These are phyloP conservation scores for Capsicum rhomboideum DNA, from an alignment of 257 asterid genomes.

Conservation along the genomic window DNA sequence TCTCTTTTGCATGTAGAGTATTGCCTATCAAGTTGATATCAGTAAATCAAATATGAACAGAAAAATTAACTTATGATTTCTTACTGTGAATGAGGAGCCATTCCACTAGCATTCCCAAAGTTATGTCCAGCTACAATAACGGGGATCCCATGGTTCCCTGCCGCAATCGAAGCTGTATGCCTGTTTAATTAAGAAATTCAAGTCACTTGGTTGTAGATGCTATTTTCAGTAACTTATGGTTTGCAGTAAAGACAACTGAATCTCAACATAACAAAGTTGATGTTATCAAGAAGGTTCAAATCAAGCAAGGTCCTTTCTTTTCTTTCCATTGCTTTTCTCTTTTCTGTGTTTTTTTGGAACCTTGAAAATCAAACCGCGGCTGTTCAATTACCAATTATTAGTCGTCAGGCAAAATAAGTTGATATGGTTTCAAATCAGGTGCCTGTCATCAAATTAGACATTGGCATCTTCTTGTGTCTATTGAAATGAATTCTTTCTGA, in stretches of 20 bases:
- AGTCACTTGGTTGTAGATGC: neutral
- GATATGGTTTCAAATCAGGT: neutral
- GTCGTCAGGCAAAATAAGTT: neutral
- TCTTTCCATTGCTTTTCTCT: neutral
- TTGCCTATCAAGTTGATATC: neutral
- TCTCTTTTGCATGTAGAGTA: neutral
- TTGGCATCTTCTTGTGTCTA: neutral
- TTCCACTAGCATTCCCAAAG: slow-evolving; percentile 99
- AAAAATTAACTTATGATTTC: slow-evolving; percentile 13
- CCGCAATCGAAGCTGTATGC: slow-evolving; percentile 94
- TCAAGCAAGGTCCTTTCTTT: neutral
- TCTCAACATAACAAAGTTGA: neutral
- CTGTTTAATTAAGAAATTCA: slow-evolving; percentile 24
- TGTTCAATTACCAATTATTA: neutral
- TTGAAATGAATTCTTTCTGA: neutral
- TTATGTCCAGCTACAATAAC: slow-evolving; percentile 86
- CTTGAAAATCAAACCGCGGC: neutral
- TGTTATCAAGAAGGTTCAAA: neutral
- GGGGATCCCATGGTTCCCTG: slow-evolving; percentile 90
- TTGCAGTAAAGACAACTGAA: neutral
- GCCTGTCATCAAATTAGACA: neutral
- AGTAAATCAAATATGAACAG: neutral
- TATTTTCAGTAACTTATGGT: neutral
- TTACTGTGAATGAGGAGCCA: slow-evolving; percentile 99
- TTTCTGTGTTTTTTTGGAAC: neutral